phyloP scores from a whole-genome alignment of 495 filamentous ascomycete genomes.

The Neurospora hispaniola region DNA sequence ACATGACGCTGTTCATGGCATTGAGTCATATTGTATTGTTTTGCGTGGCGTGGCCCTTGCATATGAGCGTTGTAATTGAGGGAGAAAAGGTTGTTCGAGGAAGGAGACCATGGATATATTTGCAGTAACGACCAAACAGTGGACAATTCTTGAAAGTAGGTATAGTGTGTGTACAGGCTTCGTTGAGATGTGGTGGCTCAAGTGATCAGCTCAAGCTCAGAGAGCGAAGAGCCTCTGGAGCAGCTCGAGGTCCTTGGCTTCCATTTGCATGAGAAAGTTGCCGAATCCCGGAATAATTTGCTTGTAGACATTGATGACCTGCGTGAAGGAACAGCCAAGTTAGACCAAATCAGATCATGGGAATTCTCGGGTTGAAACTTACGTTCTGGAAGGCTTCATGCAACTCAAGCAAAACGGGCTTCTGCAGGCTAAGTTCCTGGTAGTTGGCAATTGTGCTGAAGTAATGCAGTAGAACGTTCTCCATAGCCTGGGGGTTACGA shows the following conservation, averaged over 20 bases:
- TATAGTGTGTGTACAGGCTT: background rate
- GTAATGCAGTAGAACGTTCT: conserved; percentile 68
- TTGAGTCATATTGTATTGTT: background rate
- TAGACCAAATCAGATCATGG: background rate
- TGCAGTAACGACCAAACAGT: background rate
- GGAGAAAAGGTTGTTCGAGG: background rate
- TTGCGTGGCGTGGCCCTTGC: background rate
- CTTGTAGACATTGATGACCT: conserved; percentile 78
- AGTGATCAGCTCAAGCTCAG: background rate
- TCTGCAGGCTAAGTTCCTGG: conserved; percentile 42
- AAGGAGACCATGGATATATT: background rate
- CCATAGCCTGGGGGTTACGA: conserved; percentile 85
- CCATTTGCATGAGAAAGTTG: conserved; percentile 62
- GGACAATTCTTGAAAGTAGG: background rate
- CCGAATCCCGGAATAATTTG: conserved; percentile 77
- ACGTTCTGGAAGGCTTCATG: conserved; percentile 39
- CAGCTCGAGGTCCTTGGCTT: conserved; percentile 46
- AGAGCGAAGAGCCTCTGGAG: conserved; percentile 22
- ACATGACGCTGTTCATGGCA: background rate
- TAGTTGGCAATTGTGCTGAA: conserved; percentile 78
- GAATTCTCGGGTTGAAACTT: conserved; percentile 6
- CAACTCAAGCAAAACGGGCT: conserved; percentile 33
- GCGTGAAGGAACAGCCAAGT: background rate
- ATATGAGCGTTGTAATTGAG: background rate
- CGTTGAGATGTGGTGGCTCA: background rate